Conservation (phyloP, 306 rosid species). For the Ziziphus jujuba region DNA sequence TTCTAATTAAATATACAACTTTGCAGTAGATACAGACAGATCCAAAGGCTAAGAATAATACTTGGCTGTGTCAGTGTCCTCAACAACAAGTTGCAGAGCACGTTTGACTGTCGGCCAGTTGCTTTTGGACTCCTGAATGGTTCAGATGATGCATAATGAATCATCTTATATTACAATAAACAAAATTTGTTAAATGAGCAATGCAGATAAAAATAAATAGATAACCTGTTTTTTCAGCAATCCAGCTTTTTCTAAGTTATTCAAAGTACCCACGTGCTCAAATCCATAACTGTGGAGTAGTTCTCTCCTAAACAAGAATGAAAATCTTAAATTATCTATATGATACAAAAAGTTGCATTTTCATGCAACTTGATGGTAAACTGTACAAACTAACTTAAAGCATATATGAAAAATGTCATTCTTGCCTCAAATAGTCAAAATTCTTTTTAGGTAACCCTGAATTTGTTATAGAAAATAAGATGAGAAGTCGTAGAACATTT, state of each 20-base stretch:
- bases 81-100: constrained; percentile 91
- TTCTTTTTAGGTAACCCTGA: constrained; percentile 92
- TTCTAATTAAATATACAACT: neutral
- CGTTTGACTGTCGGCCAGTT: constrained; percentile 89
- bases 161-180: neutral
- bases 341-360: neutral
- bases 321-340: constrained; percentile 1
- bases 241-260: constrained; percentile 93
- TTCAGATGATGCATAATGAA: constrained; percentile 33
- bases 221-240: constrained; percentile 83
- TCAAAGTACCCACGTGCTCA: constrained; percentile 87
- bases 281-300: constrained; percentile 97
- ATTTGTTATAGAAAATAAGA: constrained; percentile 81
- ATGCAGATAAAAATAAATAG: constrained; percentile 16
- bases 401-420: constrained; percentile 25
- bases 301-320: constrained; percentile 72
- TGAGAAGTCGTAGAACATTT: constrained; percentile 78
- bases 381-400: constrained; percentile 9
- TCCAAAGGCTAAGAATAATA: constrained; percentile 44
- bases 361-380: neutral
- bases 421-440: constrained; percentile 86
- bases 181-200: neutral
- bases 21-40: neutral
- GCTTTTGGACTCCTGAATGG: constrained; percentile 86
- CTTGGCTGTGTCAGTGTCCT: constrained; percentile 90